Conservation (phyloP, 305 asterid genomes). For the Fraxinus nigra region DNA sequence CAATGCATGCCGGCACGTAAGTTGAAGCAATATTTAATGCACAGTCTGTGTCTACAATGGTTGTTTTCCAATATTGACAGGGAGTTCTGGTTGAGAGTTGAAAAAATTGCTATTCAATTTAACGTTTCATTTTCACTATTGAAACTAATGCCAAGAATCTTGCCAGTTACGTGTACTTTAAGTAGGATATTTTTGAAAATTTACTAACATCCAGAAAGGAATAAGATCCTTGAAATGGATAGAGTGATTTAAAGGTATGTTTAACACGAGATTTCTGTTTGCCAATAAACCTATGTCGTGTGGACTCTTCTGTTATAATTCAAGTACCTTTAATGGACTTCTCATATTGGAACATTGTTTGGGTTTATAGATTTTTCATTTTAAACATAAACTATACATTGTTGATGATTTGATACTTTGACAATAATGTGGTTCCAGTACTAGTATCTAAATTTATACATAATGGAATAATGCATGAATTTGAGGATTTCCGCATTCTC, state of each 20-base stretch:
- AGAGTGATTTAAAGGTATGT: background rate
- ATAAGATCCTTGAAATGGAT: background rate
- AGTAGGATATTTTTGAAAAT: background rate
- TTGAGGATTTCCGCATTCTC: background rate
- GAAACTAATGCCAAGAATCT: background rate
- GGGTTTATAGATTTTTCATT: background rate
- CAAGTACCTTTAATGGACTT: background rate
- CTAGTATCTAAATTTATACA: background rate
- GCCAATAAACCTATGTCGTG: background rate
- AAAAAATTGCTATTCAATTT: background rate
- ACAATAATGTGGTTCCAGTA: background rate
- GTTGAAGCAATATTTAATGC: background rate
- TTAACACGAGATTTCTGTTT: background rate
- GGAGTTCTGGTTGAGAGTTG: background rate
- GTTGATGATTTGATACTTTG: background rate
- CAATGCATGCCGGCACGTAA: background rate
- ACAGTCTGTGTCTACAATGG: background rate
- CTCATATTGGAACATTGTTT: background rate
- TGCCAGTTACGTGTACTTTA: background rate
- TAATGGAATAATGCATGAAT: constrained; percentile 13
- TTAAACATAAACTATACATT: background rate
- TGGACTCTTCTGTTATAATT: background rate
- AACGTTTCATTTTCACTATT: background rate
- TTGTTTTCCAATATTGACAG: background rate
- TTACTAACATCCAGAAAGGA: background rate